phyloP scores from a whole-genome alignment of 1,284 basidiomycete species.

The Boletus albobrunnescens region DNA sequence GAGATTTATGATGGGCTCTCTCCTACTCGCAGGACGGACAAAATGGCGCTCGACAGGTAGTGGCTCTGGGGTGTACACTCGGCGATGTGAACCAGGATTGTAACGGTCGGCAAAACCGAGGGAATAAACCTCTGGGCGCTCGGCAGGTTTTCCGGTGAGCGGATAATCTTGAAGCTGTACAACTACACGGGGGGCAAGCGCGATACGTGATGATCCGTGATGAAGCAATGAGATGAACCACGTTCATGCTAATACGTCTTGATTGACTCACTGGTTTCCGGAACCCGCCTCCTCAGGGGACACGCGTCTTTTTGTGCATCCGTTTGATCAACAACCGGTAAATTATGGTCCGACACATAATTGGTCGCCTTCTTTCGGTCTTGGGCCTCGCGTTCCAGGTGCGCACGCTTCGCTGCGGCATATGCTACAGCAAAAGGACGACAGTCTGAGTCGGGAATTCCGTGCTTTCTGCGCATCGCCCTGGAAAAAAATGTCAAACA shows the following conservation, averaged over 20 bases:
- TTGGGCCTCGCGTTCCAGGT: slow-evolving; percentile 43
- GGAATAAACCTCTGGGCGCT: slow-evolving; percentile 15
- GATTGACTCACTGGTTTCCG: slow-evolving; percentile 33
- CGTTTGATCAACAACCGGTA: slow-evolving; percentile 27
- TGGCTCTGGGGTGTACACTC: slow-evolving; percentile 20
- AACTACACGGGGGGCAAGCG: slow-evolving; percentile 23
- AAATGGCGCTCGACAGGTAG: slow-evolving; percentile 13
- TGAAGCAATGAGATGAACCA: slow-evolving; percentile 28
- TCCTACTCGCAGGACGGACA: slow-evolving; percentile 27
- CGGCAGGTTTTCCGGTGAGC: slow-evolving; percentile 12
- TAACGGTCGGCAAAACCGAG: slow-evolving; percentile 34
- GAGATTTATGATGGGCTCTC: slow-evolving; percentile 11
- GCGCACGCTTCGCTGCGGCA: slow-evolving; percentile 55
- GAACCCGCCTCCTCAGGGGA: slow-evolving; percentile 32
- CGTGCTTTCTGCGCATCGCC: slow-evolving; percentile 64
- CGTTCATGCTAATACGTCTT: slow-evolving; percentile 19
- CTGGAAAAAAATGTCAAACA: slow-evolving; percentile 29
- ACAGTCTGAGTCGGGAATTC: slow-evolving; percentile 75
- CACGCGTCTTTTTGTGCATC: slow-evolving; percentile 24
- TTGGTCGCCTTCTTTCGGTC: slow-evolving; percentile 30
- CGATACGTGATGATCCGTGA: slow-evolving; percentile 18
- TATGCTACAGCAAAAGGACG: slow-evolving; percentile 82
- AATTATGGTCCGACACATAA: slow-evolving; percentile 26
- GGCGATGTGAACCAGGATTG: slow-evolving; percentile 33
- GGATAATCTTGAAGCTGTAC: slow-evolving; percentile 20